Evolutionary conservation across 2,329 filamentous ascomycete genomes (phyloP).

Genomic region (Xylaria sp.): DNA sequence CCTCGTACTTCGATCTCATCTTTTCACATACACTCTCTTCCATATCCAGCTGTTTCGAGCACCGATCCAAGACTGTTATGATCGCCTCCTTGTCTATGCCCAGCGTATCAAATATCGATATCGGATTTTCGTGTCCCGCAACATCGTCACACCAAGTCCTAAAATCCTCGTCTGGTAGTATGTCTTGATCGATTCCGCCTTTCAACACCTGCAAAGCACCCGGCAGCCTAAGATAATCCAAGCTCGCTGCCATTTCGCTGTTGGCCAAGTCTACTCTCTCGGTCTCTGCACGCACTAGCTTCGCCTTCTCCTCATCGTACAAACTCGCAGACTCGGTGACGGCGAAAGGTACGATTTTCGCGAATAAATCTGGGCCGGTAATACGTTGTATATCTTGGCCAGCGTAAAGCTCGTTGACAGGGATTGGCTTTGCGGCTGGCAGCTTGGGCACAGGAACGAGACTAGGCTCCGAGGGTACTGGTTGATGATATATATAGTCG

Average conservation of each 20-base stretch:
- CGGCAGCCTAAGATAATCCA: constrained; percentile 92
- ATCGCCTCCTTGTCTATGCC: constrained; percentile 82
- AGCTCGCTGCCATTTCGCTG: constrained; percentile 91
- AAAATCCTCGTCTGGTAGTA: constrained; percentile 90
- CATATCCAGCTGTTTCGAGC: constrained; percentile 90
- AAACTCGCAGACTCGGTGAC: constrained; percentile 96
- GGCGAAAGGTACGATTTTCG: constrained; percentile 94
- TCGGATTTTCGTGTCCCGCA: constrained; percentile 83
- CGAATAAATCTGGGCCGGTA: constrained; percentile 95
- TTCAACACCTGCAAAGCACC: constrained; percentile 91
- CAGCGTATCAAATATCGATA: constrained; percentile 80
- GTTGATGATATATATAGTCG: constrained; percentile 97
- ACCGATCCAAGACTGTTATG: constrained; percentile 76
- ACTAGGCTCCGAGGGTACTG: constrained; percentile 84
- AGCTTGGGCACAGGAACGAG: constrained; percentile 86
- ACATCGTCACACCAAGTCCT: constrained; percentile 94
- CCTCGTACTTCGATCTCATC: constrained; percentile 97
- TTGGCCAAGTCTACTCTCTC: constrained; percentile 94
- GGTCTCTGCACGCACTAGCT: constrained; percentile 90
- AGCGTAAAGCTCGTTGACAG: constrained; percentile 94
- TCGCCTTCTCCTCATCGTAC: constrained; percentile 98
- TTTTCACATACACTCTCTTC: constrained; percentile 99
- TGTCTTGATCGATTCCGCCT: constrained; percentile 89
- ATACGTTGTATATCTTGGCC: constrained; percentile 97
- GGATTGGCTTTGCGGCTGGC: constrained; percentile 95